Evolutionary conservation across 257 asterid species (phyloP), one percentile per base, ranked within the genome.

Genomic region (Coffea eugenioides): DNA sequence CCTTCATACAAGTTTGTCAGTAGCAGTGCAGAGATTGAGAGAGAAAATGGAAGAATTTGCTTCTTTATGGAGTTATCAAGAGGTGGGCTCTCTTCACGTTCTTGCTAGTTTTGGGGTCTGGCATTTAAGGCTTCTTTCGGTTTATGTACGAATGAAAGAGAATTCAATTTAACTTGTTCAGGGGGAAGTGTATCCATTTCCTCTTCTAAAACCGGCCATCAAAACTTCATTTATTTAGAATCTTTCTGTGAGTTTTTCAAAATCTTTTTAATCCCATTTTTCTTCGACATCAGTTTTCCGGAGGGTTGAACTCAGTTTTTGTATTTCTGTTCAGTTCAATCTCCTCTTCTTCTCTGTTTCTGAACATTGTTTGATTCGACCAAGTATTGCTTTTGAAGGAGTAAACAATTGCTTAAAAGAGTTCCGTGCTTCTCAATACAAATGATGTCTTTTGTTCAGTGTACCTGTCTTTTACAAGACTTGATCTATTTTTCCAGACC

Each of bases 61-160:
- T 82, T 82, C 92, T 76, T 73, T 87, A 9, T 94, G 94, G 94
- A 85, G 82, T 81, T 91, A 86, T 78, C 86, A 90, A 71, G 90
- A 91, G 98, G 98, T 94, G 68, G 65, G 82, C 76, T 41, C 36
- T 39, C 73, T 62, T 46, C 75, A 23, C 31, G 62, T 67, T 82
- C 75, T 79, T 83, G 83, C 68, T 45, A 18, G 36, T 69, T 80
- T 36, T 81, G 39, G 21, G 13, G 62, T 43, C 49, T 46, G 71
- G 71, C 79, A 76, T 76, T 76, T 43, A 57, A 36, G 69, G 2
- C 36, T 18, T 3, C 5, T 12, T 74, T 57, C 57, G 34, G 16
- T 70, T 70, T 45, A 56, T 57, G 65, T 70, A 2, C 12, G 61
- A 54, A 36, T 16, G 69, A 49, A 39, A 12, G 59, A 23, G 3